Evolutionary conservation across 1,284 basidiomycete genomes (phyloP), one percentile per base, ranked within the genome.

Genomic region (Ustilago trichophora): DNA sequence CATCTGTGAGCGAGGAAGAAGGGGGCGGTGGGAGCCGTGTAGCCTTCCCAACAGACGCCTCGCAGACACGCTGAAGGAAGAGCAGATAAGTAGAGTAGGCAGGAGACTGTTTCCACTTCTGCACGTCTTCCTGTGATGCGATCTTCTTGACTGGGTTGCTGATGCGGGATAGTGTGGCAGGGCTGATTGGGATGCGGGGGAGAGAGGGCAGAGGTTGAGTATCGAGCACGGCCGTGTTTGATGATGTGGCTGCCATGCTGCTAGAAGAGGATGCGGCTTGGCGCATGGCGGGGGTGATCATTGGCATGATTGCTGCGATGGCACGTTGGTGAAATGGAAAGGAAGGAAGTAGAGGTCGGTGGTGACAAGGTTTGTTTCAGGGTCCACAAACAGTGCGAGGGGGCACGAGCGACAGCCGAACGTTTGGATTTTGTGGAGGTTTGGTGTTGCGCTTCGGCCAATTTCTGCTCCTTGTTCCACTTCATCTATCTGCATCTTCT

Each of bases 1-100:
- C 46, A 5, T 2, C 22, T 8, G 26, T n/a, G 6, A 35, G 22
- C n/a, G 29, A 8, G 5, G 18, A 12, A 3, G 29, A 13, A 0
- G 40, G 49, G 18, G 18, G 37, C 15, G 33, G 29, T 4, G 43
- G 53, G 9, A 67, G 59, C 22, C 32, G 62, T 6, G 66, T 76
- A 6, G 73, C 43, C 43, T 70, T 75, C 6, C 76, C 80, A 0
- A 76, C 63, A 11, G 76, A 75, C 0, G 82, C 80, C 4, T 73
- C 65, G 45, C 60, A 68, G 6, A 83, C 53, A n/a, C 81, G 63
- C 21, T 76, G 59, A 4, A 83, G 52, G 32, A 83, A 78, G 18
- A 67, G 49, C 18, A 70, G 55, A 32, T 81, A 49, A 15, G 53
- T 54, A 11, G 59, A 33, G 37, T 81, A 78, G 1, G 82, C 72